phyloP scores from a whole-genome alignment of 805 yeast species.

The Candida tallmaniae region DNA sequence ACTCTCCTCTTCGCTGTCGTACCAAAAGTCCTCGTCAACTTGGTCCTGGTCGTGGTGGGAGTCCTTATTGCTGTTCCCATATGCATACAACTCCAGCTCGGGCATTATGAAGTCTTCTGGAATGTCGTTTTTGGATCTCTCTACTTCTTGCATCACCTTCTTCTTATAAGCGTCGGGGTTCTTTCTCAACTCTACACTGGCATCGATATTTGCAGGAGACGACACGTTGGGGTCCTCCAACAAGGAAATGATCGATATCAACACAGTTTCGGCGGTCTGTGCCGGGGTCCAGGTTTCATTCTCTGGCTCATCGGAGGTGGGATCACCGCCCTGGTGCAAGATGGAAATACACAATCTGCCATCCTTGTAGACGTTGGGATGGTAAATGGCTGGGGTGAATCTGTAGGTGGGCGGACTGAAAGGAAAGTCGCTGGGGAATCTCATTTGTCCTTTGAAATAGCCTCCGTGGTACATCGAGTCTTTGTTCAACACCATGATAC shows the following conservation, averaged over 20 bases:
- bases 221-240: constrained; percentile 90
- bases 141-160: constrained; percentile 77
- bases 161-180: constrained; percentile 71
- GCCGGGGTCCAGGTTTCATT: constrained; percentile 94
- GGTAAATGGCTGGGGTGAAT: constrained; percentile 89
- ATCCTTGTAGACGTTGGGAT: constrained; percentile 92
- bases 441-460: constrained; percentile 89
- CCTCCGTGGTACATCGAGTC: constrained; percentile 94
- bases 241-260: constrained; percentile 84
- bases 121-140: constrained; percentile 75
- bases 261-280: constrained; percentile 86
- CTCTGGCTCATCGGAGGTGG: constrained; percentile 85
- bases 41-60: constrained; percentile 49
- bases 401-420: constrained; percentile 89
- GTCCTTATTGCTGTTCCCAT: constrained; percentile 26
- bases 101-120: constrained; percentile 88
- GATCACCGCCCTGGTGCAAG: constrained; percentile 87
- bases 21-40: constrained; percentile 82
- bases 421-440: constrained; percentile 88
- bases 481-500: constrained; percentile 85
- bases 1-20: constrained; percentile 51
- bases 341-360: constrained; percentile 92
- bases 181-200: constrained; percentile 85
- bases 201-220: constrained; percentile 96
- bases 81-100: constrained; percentile 48